phyloP scores from a whole-genome alignment of 495 filamentous ascomycete species.

The Gamarada debralockiae region DNA sequence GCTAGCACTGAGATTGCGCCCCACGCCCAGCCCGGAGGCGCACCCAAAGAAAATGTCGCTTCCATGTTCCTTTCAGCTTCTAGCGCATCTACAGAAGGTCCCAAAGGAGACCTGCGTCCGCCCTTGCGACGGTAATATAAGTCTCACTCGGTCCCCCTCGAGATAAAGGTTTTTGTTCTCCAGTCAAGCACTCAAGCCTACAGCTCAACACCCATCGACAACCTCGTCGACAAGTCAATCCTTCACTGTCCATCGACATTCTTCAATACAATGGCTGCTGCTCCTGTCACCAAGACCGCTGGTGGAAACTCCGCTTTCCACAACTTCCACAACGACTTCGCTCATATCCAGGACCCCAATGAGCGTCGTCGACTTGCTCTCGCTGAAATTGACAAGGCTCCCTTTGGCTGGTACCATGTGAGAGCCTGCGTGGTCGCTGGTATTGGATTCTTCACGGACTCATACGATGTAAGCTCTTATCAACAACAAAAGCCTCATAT shows the following conservation, averaged over 20 bases:
- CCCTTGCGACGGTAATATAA: too few species aligned
- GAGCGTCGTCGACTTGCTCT: conserved; percentile 72
- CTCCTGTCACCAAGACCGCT: conserved; percentile 38
- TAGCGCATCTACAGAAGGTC: too few species aligned
- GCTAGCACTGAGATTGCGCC: too few species aligned
- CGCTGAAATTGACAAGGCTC: conserved; percentile 74
- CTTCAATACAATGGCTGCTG: conserved; percentile 6
- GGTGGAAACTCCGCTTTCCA: conserved; percentile 67
- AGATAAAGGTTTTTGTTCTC: too few species aligned
- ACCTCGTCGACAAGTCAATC: too few species aligned
- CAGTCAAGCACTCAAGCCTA: too few species aligned
- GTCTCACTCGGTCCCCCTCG: too few species aligned
- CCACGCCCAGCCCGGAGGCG: too few species aligned
- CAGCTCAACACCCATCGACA: too few species aligned
- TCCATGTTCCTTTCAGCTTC: too few species aligned
- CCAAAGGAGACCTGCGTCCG: too few species aligned
- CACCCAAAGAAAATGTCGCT: too few species aligned
- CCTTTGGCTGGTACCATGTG: conserved; percentile 71
- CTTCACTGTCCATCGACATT: background rate
- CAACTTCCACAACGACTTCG: conserved; percentile 61
- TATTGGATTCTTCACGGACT: conserved; percentile 81
- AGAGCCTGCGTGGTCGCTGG: conserved; percentile 73
- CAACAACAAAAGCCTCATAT: conserved; percentile 50
- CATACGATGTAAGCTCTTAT: conserved; percentile 54
- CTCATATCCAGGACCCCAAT: conserved; percentile 66